Base-by-base conservation (phyloP, 192 early-diverging fungal genomes). In the Linnemannia schmuckeri region DNA sequence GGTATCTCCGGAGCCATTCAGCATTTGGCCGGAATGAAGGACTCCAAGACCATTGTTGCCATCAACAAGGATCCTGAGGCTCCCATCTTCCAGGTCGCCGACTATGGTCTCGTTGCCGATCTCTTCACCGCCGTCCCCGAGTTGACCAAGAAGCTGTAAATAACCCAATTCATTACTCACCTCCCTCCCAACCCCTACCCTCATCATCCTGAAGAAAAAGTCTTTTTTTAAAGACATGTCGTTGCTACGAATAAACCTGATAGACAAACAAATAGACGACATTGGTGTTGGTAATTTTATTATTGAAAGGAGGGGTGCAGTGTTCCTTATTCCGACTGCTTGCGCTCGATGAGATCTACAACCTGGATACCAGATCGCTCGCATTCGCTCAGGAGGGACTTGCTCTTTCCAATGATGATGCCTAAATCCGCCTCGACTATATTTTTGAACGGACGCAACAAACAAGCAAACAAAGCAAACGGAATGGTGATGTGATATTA, bases 1-100 rank as follows among this genome's bases (percentile, higher is more conserved):
- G 98, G 97, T 74, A 97, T 99, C 74, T 98, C 97, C 9, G 98
- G 98, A 63, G 98, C 98, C 47, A 99, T 99, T 87, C 95, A 97
- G 93, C 97, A 97, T 82, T 89, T 99, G 92, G 98, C 98, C 41
- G 98, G 98, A 86, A 99, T 99, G 98, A 99, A 99, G 91, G 98
- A 99, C 87, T 97, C 96, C 90, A 99, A 99, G 94, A 94, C 94
- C 66, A 99, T 99, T 92, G 98, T 97, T 47, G 96, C 97, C 75
- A 98, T 99, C 90, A 99, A 99, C 95, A 98, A 97, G 92, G 98
- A 99, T 81, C 92, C 97, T 30, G 98, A 99, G 80, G 97, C 97
- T 37, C 98, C 98, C 46, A 99, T 99, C 71, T 99, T 99, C 95
- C 95, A 96, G 91, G 95, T 99, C 66, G 95, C 98, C 38, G 98